phyloP scores from a whole-genome alignment of 1,284 basidiomycete genomes.

The Irpex sp. region DNA sequence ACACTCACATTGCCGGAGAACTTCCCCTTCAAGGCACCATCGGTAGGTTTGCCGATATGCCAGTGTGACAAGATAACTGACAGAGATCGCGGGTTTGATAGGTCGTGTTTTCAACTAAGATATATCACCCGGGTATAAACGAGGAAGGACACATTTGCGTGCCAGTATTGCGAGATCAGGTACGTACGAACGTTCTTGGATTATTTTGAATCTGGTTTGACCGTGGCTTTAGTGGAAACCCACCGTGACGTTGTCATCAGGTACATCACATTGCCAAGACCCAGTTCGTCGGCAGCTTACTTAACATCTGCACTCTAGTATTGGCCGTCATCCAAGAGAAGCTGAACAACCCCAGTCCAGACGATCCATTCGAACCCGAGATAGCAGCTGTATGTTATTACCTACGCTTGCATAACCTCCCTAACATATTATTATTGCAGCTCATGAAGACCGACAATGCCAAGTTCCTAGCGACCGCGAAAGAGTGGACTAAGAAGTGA shows the following conservation, averaged over 20 bases:
- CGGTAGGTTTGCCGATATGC: constrained; percentile 40
- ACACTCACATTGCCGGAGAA: constrained; percentile 67
- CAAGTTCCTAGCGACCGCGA: constrained; percentile 71
- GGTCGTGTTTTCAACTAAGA: constrained; percentile 85
- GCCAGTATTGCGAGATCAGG: constrained; percentile 79
- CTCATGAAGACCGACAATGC: constrained; percentile 68
- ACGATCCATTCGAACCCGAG: constrained; percentile 87
- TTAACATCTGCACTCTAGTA: constrained; percentile 41
- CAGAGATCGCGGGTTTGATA: constrained; percentile 25
- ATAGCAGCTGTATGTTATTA: constrained; percentile 62
- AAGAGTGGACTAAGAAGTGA: constrained; percentile 79
- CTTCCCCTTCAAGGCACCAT: constrained; percentile 90
- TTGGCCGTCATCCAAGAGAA: constrained; percentile 80
- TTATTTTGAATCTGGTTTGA: not conserved
- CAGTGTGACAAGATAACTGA: not conserved
- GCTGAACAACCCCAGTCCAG: constrained; percentile 82
- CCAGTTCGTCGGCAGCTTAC: not conserved
- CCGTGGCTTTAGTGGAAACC: constrained; percentile 77
- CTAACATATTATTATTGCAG: constrained; percentile 32
- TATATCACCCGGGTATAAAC: constrained; percentile 92
- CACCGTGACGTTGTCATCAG: constrained; percentile 70
- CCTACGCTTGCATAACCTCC: not conserved
- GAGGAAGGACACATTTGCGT: constrained; percentile 85
- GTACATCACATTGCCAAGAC: constrained; percentile 32
- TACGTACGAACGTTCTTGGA: constrained; percentile 31